Base-by-base conservation (phyloP, 305 asterid genomes). In the Coffea humblotiana region DNA sequence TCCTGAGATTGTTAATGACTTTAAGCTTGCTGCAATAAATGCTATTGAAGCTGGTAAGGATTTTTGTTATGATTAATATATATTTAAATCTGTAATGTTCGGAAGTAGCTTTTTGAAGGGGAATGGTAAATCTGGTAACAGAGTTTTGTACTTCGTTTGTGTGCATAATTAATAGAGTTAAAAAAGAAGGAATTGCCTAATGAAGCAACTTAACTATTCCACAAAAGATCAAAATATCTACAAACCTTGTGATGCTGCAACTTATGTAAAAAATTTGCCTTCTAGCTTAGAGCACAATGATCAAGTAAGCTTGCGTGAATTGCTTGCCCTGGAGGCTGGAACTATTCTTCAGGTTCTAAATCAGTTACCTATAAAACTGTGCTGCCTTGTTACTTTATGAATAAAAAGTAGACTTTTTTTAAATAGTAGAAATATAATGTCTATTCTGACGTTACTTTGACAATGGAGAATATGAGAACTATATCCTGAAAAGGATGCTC, bases 1-100 rank as follows among this genome's bases (percentile, higher is more conserved):
- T 76, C 90, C 96, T 49, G 81, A 73, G 23, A 85, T 91, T 52
- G 91, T 91, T 68, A 71, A 90, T 71, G 89, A 92, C 78, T 92
- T 92, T 83, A 90, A 87, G 83, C 64, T 89, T 61, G 94, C 96
- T 78, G 96, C 96, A 60, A 85, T 91, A 51, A 92, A 92, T 75
- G 97, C 94, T 60, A 84, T 89, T 16, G 92, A 90, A 81, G 96
- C 97, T 66, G 97, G 96, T 92, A 80, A 25, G 80, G 12, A 2
- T 77, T 75, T 45, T 56, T 16, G 40, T 19, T 47, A 21, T 71
- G 15, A 71, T 18, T 45, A 48, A 23, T 10, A 23, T 6, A 21
- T 10, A 40, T 47, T 21, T 27, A 9, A 70, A 23, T 60, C 29
- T 60, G n/a, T 7, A 23, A 8, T 12, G 21, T 2, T 56, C 21